Evolutionary conservation across 2,329 filamentous ascomycete genomes (phyloP), one percentile per base, ranked within the genome.

Genomic region (Falciphora oryzae): DNA sequence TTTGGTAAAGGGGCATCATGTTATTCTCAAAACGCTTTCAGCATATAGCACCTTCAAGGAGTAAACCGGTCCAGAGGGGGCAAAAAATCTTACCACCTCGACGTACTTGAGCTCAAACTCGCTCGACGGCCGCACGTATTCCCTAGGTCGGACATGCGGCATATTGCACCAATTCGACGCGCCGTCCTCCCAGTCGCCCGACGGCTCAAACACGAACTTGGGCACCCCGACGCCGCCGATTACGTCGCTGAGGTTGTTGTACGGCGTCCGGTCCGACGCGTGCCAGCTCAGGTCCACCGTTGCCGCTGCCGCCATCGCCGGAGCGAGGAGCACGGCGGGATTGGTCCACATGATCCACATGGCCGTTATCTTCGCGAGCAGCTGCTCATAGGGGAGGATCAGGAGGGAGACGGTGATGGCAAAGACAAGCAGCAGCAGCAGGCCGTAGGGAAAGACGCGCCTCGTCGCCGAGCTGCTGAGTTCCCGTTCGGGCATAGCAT

Each of bases 141-240:
- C 89, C 18, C 75, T 75, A 28, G 74, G 77, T 38, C 90, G 83
- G n/a, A 91, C 89, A 76, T 94, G 92, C 0, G 92, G 91, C 90
- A 95, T 95, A 72, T 95, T 93, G 76, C 91, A 95, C 82, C 83
- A 94, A 74, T 94, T 92, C 75, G 93, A 93, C 1, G 78, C 81
- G 7, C 86, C 85, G 75, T 90, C 89, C 53, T 79, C 69, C 0
- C 75, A 72, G 64, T 80, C 76, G 1, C 77, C 69, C 1, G 89
- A 91, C 44, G 83, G 82, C 71, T 92, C 87, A 76, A 88, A 95
- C 25, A 91, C 81, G 73, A 92, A 93, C 2, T 89, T 90, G 73
- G 92, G 88, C 0, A 87, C 82, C 1, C 89, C 91, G n/a, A 16
- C 14, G 3, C 63, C 16, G 10, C 32, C 25, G 32, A 68, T 64